Percentiles rank a stretch among this genome's conserved stretches.
phyloP scores from a whole-genome alignment of 352 stramenopile genomes.

The Globisporangium megalacanthum region DNA sequence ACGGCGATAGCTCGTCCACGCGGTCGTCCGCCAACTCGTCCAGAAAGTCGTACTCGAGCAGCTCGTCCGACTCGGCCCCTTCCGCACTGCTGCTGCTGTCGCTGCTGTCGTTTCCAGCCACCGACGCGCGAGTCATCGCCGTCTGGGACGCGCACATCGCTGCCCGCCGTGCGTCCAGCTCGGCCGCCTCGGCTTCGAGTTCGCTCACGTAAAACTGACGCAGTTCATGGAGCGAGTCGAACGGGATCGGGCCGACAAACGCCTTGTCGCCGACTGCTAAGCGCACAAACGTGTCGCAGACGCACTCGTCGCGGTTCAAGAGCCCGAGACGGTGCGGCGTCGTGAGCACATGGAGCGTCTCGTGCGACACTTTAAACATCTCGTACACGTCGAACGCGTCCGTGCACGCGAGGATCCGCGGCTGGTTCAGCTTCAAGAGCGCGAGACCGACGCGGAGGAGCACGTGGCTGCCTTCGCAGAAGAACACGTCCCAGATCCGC shows the following conservation, averaged over 20 bases:
- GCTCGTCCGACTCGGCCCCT: conserved; percentile 22
- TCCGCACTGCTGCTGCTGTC: background rate
- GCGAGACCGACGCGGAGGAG: conserved; percentile 79
- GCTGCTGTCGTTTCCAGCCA: background rate
- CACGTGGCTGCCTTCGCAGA: conserved; percentile 87
- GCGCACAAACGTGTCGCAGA: conserved; percentile 76
- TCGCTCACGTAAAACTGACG: conserved; percentile 54
- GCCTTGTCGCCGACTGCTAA: conserved; percentile 71
- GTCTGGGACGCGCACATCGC: conserved; percentile 1
- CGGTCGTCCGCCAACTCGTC: conserved; percentile 54
- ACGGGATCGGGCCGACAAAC: conserved; percentile 69
- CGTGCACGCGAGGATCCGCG: conserved; percentile 63
- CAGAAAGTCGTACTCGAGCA: conserved; percentile 77
- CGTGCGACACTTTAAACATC: conserved; percentile 73
- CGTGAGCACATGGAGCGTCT: conserved; percentile 51
- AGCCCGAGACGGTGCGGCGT: conserved; percentile 47
- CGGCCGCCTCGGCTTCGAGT: conserved; percentile 49
- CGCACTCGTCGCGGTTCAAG: conserved; percentile 74
- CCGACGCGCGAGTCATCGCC: no score
- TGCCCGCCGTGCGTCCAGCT: conserved; percentile 27
- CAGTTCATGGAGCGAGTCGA: conserved; percentile 70
- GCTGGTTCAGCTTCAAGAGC: conserved; percentile 78
- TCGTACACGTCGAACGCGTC: conserved; percentile 79
- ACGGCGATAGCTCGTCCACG: conserved; percentile 35
- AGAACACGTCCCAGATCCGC: conserved; percentile 88